A percentile compares a stretch with the other conserved stretches of the same genome.
Evolutionary conservation across 1,284 basidiomycete genomes (phyloP).

Genomic region (Anthracocystis walkeri): DNA sequence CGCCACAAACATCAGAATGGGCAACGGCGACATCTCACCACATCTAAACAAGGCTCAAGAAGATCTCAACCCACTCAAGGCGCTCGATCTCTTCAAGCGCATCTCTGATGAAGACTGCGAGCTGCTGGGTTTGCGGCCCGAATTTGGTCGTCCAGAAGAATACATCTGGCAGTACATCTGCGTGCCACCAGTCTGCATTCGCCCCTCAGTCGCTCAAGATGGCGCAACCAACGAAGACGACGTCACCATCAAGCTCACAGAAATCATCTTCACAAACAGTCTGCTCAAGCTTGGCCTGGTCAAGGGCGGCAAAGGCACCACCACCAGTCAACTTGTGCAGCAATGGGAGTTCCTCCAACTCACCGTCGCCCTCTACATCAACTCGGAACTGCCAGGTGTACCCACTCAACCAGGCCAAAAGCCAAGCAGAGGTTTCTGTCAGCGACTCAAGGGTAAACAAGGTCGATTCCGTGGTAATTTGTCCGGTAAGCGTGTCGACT

Average conservation of each 20-base stretch:
- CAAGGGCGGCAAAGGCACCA: slow-evolving; percentile 72
- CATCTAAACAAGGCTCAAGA: slow-evolving; percentile 92
- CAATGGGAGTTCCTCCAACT: slow-evolving; percentile 98
- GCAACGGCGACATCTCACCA: slow-evolving; percentile 85
- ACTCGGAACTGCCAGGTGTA: slow-evolving; percentile 90
- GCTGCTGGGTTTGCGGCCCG: slow-evolving; percentile 88
- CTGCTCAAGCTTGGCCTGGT: slow-evolving; percentile 90
- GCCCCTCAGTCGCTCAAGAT: slow-evolving; percentile 98
- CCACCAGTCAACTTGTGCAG: slow-evolving; percentile 73
- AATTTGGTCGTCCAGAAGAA: slow-evolving; percentile 92
- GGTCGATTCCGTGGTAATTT: slow-evolving; percentile 98
- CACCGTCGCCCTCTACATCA: slow-evolving; percentile 96
- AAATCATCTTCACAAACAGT: slow-evolving; percentile 95
- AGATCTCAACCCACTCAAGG: slow-evolving; percentile 94
- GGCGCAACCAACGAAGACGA: slow-evolving; percentile 87
- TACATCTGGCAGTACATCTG: slow-evolving; percentile 99
- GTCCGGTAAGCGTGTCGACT: slow-evolving; percentile 98
- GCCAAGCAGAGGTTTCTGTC: slow-evolving; percentile 82
- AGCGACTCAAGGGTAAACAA: slow-evolving; percentile 98
- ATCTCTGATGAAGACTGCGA: slow-evolving; percentile 97
- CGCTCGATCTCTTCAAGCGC: slow-evolving; percentile 89
- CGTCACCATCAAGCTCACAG: slow-evolving; percentile 94
- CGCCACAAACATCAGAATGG: slow-evolving; percentile 79
- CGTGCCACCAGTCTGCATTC: slow-evolving; percentile 96
- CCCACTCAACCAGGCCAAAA: slow-evolving; percentile 63